phyloP scores from a whole-genome alignment of 1,284 basidiomycete genomes.

The Ceratobasidium sp. region DNA sequence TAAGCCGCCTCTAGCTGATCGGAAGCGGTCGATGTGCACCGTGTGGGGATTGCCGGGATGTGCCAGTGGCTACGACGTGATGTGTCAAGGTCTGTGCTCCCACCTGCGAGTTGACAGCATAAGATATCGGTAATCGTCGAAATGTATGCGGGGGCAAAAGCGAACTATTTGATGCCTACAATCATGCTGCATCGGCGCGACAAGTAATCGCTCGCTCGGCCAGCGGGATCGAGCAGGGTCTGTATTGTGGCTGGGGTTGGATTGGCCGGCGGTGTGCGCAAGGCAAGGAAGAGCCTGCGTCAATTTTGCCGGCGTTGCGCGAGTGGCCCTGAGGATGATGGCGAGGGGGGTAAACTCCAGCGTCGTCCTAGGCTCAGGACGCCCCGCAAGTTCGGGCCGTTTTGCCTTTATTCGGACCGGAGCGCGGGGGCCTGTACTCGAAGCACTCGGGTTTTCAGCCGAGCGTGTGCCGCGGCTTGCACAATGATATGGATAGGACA shows the following conservation, averaged over 20 bases:
- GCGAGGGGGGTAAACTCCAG: not conserved
- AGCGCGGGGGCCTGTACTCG: constrained; percentile 11
- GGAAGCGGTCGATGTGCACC: constrained; percentile 6
- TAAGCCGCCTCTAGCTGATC: constrained; percentile 19
- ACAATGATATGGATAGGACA: not conserved
- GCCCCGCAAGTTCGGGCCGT: not conserved
- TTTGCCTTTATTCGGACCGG: constrained; percentile 18
- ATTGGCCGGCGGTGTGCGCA: not conserved
- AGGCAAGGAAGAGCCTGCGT: not conserved
- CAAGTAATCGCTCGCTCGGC: not conserved
- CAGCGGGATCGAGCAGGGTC: not conserved
- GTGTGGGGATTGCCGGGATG: constrained; percentile 25
- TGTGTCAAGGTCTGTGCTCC: not conserved
- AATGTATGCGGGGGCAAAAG: no score
- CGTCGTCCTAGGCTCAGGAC: not conserved
- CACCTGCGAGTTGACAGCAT: not conserved
- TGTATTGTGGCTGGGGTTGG: constrained; percentile 1
- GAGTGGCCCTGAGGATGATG: constrained; percentile 15
- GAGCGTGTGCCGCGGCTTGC: not conserved
- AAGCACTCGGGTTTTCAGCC: not conserved
- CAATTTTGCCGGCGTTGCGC: constrained; percentile 14
- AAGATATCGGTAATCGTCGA: no score
- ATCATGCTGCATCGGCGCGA: constrained; percentile 5
- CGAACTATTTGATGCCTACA: no score
- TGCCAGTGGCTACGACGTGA: not conserved